Conservation (phyloP, 116 monocot genomes). For the Cymodocea nodosa region DNA sequence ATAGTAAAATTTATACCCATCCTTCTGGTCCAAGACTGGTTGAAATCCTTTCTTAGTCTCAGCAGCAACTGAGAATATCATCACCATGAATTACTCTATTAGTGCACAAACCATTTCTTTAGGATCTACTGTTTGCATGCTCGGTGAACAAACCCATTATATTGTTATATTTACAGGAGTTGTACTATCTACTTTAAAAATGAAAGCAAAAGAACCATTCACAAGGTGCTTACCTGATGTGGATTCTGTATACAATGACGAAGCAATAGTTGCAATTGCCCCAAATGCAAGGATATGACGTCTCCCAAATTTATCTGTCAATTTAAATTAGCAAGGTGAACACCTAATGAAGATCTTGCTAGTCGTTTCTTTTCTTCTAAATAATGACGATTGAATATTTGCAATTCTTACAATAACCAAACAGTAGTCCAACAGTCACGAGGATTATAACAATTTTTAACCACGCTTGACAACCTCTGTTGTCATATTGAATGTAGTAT, state of each 20-base stretch:
- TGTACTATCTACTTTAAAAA: not conserved
- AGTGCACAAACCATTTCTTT: constrained; percentile 21
- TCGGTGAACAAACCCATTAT: not conserved
- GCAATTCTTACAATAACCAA: not conserved
- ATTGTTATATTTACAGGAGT: not conserved
- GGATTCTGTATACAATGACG: constrained; percentile 24
- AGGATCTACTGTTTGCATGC: constrained; percentile 8
- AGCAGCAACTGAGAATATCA: constrained; percentile 64
- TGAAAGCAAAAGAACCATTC: not conserved
- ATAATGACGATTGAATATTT: not conserved
- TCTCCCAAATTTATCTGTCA: constrained; percentile 17
- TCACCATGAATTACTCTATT: constrained; percentile 37
- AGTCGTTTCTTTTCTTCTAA: not conserved
- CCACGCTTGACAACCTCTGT: not conserved
- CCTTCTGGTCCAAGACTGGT: constrained; percentile 58
- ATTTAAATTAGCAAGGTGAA: not conserved
- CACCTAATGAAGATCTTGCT: not conserved
- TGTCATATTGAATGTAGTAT: not conserved
- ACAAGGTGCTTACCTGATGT: constrained; percentile 46
- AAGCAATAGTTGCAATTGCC: constrained; percentile 19
- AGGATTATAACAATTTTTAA: not conserved
- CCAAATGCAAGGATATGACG: constrained; percentile 15
- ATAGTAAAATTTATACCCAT: constrained; percentile 81
- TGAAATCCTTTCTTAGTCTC: constrained; percentile 87
- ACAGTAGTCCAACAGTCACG: not conserved